Base-by-base conservation (phyloP, 2,329 filamentous ascomycete genomes). In the Pestalotiopsis fici region DNA sequence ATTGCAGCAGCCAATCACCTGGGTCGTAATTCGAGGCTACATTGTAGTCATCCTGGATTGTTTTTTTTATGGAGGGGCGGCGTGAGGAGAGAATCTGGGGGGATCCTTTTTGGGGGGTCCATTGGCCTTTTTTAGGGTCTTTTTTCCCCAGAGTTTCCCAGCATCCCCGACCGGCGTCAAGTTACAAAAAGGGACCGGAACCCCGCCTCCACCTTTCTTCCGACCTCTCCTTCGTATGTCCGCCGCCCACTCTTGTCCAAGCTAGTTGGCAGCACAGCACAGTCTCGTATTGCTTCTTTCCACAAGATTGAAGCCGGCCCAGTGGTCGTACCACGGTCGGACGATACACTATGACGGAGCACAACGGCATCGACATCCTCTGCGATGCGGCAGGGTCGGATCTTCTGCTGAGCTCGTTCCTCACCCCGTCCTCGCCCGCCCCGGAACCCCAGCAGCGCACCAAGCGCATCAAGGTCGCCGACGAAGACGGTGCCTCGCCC, bases 301-400 rank as follows among this genome's bases (percentile, higher is more conserved):
- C n/a, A 50, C n/a, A 18, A 18, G 43, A 50, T 21, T 50, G 43
- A n/a, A 11, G n/a, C 43, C 43, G 43, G 43, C n/a, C 43, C 43
- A 50, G 13, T 37, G 27, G 57, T 31, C 31, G 31, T 23, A 62
- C 31, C 18, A n/a, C 23, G 15, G 37, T 47, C 35, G 12, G 61
- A 25, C 63, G 28, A 59, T 25, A 35, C 7, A 35, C 11, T 35
- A 75, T 75, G 73, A 70, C 69, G 21, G 72, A 74, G 67, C 72
- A 73, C 56, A 74, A 72, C 67, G 74, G 73, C 28, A 76, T 76
- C 27, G 73, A 74, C 62, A 76, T 76, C 27, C 67, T 75, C 37
- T 76, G 74, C 63, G 73, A 76, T 57, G 74, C 74, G 28, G 74
- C 72, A n/a, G 71, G 71, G 31, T 72, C 72, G 27, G 70, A 70